phyloP scores from a whole-genome alignment of 805 yeast species.

The Pichia sporocuriosa region DNA sequence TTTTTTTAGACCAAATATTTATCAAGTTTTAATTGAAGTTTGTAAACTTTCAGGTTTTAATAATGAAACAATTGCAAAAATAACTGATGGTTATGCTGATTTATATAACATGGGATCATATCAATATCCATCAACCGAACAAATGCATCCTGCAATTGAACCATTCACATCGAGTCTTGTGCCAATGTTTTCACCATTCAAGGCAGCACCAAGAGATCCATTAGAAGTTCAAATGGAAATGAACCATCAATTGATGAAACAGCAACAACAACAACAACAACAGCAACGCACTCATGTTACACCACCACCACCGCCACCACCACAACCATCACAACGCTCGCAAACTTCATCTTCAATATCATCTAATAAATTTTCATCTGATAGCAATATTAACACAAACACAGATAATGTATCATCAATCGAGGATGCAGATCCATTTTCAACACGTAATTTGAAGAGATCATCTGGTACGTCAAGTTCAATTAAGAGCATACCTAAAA shows the following conservation, averaged over 20 bases:
- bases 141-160: slow-evolving; percentile 22
- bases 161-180: slow-evolving; percentile 27
- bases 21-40: slow-evolving; percentile 64
- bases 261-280: slow-evolving; percentile 29
- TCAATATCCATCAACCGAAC: slow-evolving; percentile 23
- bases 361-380: background rate
- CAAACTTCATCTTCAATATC: background rate
- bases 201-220: slow-evolving; percentile 37
- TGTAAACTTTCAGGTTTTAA: slow-evolving; percentile 47
- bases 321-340: slow-evolving; percentile 2
- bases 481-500: slow-evolving; percentile 3
- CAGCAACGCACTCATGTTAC: slow-evolving; percentile 20
- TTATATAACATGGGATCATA: slow-evolving; percentile 33
- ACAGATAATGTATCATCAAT: background rate
- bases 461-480: slow-evolving; percentile 1
- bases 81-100: slow-evolving; percentile 25
- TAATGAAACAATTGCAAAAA: slow-evolving; percentile 1
- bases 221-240: slow-evolving; percentile 36
- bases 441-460: slow-evolving; percentile 1
- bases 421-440: slow-evolving; percentile 11
- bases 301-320: slow-evolving; percentile 15
- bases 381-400: background rate
- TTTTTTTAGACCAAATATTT: slow-evolving; percentile 73
- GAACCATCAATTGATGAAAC: slow-evolving; percentile 16
- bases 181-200: slow-evolving; percentile 28